phyloP scores from a whole-genome alignment of 2,329 filamentous ascomycete species.

The Tolypocladium nubicola region DNA sequence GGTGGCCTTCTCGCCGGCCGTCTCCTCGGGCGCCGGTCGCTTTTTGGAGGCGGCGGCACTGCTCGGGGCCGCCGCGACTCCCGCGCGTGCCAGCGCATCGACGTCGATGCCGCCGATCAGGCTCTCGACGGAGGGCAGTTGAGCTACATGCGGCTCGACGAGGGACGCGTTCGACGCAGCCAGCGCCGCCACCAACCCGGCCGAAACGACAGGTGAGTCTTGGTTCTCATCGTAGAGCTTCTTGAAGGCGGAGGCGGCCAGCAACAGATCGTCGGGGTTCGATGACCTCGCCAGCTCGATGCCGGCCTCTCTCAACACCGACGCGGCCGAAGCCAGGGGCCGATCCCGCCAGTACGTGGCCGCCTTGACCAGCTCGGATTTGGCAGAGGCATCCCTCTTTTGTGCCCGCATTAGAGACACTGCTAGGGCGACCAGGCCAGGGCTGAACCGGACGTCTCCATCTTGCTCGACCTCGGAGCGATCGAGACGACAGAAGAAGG shows the following conservation, averaged over 20 bases:
- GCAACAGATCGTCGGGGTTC: conserved; percentile 52
- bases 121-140: conserved; percentile 50
- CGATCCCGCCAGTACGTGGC: conserved; percentile 70
- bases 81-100: conserved; percentile 51
- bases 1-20: conserved; percentile 27
- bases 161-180: conserved; percentile 50
- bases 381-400: conserved; percentile 61
- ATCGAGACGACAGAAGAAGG: conserved; percentile 64
- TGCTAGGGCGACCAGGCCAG: conserved; percentile 71
- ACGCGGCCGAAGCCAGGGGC: conserved; percentile 31
- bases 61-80: conserved; percentile 37
- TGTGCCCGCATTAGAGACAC: conserved; percentile 71
- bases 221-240: conserved; percentile 55
- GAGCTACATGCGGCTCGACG: conserved; percentile 41
- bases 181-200: conserved; percentile 78
- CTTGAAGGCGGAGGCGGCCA: conserved; percentile 71
- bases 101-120: conserved; percentile 53
- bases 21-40: conserved; percentile 26
- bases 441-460: conserved; percentile 66
- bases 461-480: conserved; percentile 43
- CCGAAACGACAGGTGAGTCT: conserved; percentile 59
- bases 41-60: conserved; percentile 35
- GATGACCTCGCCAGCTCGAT: conserved; percentile 70
- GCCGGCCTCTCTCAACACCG: conserved; percentile 74
- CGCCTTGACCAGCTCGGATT: conserved; percentile 65